Evolutionary conservation across 164 flowering plant genomes (phyloP), one percentile per base, ranked within the genome.

Genomic region (Brasenia schreberi): DNA sequence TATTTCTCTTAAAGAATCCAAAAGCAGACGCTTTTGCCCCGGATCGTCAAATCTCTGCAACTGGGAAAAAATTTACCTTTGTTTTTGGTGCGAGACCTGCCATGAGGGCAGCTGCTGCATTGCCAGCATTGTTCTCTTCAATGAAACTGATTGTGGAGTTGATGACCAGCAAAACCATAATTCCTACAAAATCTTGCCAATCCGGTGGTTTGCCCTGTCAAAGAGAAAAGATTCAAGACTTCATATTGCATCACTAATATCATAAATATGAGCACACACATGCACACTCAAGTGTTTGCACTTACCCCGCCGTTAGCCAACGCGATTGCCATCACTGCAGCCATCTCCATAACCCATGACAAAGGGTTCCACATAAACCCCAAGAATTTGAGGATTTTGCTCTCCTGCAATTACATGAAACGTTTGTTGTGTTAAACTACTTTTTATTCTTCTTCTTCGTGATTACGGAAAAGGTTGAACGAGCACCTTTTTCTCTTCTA

Each of bases 101-200:
- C 96, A 90, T 89, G 5, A 89, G 72, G 67, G 96, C 94, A 0
- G 94, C 92, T 0, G 96, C 96, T 43, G 96, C 96, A 49, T 90
- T 90, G 12, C 97, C 95, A 3, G 97, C 95, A 64, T 87, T 88
- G 79, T 88, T 90, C 69, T 88, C 97, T 74, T 90, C 97, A 19
- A 90, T 82, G 79, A 90, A 90, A 62, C 96, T 88, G 71, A 90
- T 84, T 27, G 90, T 90, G 7, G 97, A 90, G 80, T 90, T 90
- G 79, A 90, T 85, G 42, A 90, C 33, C 17, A 90, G 86, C 77
- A 90, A 64, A 65, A 77, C 82, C 7, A 79, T 65, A 14, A 90
- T 88, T 52, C 94, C 96, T 10, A 86, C 68, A 66, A 33, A 33
- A 33, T 33, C 39, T 33, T 33, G 39, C 39, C 39, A 33, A 33